These are phyloP conservation scores for Leucoagaricus sp. DNA, from an alignment of 1,284 basidiomycete genomes.

Conservation along the genomic window DNA sequence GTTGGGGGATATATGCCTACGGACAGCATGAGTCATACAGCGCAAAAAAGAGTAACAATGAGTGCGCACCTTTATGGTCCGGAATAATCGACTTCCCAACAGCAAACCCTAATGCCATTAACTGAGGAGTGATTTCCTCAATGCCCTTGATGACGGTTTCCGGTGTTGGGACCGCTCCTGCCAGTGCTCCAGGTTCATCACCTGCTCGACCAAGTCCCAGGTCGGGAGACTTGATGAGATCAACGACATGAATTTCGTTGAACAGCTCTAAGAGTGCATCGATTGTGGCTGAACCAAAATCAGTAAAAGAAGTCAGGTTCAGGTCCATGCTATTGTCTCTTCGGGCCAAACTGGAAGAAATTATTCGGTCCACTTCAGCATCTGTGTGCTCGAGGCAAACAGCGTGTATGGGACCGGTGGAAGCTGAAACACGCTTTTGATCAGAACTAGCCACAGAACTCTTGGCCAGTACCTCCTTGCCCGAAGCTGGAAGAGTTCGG, in stretches of 20 bases:
- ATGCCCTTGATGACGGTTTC: slow-evolving; percentile 69
- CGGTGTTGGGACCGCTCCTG: slow-evolving; percentile 73
- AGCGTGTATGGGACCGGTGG: slow-evolving; percentile 63
- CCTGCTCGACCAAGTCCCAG: slow-evolving; percentile 56
- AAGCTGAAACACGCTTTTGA: slow-evolving; percentile 24
- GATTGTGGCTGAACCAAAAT: slow-evolving; percentile 49
- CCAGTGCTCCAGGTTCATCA: slow-evolving; percentile 54
- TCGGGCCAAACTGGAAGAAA: slow-evolving; percentile 47
- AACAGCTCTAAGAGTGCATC: slow-evolving; percentile 52
- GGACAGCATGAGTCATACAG: slow-evolving; percentile 4
- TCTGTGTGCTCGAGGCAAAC: slow-evolving; percentile 69
- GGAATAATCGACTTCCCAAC: slow-evolving; percentile 67
- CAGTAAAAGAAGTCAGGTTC: slow-evolving; percentile 28
- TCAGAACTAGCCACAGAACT: slow-evolving; percentile 26
- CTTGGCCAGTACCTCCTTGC: slow-evolving; percentile 34
- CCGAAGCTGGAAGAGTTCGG: slow-evolving; percentile 48
- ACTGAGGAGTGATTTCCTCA: slow-evolving; percentile 68
- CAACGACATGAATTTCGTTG: slow-evolving; percentile 57
- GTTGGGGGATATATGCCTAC: slow-evolving; percentile 67
- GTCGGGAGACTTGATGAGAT: slow-evolving; percentile 54
- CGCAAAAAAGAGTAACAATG: neutral
- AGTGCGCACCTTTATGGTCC: slow-evolving; percentile 57
- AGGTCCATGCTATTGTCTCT: slow-evolving; percentile 7
- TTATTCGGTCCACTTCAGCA: slow-evolving; percentile 53
- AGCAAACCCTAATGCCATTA: slow-evolving; percentile 77